A percentile compares a stretch with the other conserved stretches of the same genome.
phyloP scores from a whole-genome alignment of 768 basidiomycete species.

The Pleurotus eryngii region DNA sequence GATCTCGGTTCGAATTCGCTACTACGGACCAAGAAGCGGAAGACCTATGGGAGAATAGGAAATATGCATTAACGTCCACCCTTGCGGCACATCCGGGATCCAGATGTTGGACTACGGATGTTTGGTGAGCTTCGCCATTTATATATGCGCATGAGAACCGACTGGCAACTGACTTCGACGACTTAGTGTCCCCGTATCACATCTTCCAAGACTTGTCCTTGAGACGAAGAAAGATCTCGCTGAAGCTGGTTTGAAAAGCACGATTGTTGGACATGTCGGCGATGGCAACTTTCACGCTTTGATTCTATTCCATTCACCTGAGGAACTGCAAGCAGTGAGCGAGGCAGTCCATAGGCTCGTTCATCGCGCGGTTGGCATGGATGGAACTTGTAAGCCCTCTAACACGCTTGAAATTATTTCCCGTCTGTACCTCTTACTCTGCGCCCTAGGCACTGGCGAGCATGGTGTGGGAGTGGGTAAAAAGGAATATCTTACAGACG shows the following conservation, averaged over 20 bases:
- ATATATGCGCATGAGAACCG: neutral
- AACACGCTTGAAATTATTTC: neutral
- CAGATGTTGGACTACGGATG: constrained; percentile 85
- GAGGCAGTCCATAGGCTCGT: constrained; percentile 69
- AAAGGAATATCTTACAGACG: constrained; percentile 76
- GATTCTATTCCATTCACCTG: constrained; percentile 55
- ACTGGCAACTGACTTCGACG: neutral
- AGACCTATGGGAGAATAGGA: constrained; percentile 81
- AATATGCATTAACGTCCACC: constrained; percentile 76
- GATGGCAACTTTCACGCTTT: constrained; percentile 62
- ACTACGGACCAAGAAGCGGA: constrained; percentile 72
- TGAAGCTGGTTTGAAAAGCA: constrained; percentile 52
- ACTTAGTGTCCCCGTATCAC: constrained; percentile 60
- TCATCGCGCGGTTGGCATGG: constrained; percentile 65
- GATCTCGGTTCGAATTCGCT: constrained; percentile 69
- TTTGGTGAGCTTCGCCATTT: constrained; percentile 55
- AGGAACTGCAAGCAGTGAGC: constrained; percentile 51
- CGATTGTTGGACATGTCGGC: constrained; percentile 80
- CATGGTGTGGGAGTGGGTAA: constrained; percentile 89
- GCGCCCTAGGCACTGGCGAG: constrained; percentile 69
- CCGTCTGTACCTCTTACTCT: neutral
- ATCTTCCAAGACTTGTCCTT: constrained; percentile 63
- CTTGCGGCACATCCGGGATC: constrained; percentile 60
- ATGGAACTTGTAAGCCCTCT: constrained; percentile 65
- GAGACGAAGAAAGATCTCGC: constrained; percentile 80